Evolutionary conservation across 257 asterid genomes (phyloP).

Genomic region (Datura wrightii): DNA sequence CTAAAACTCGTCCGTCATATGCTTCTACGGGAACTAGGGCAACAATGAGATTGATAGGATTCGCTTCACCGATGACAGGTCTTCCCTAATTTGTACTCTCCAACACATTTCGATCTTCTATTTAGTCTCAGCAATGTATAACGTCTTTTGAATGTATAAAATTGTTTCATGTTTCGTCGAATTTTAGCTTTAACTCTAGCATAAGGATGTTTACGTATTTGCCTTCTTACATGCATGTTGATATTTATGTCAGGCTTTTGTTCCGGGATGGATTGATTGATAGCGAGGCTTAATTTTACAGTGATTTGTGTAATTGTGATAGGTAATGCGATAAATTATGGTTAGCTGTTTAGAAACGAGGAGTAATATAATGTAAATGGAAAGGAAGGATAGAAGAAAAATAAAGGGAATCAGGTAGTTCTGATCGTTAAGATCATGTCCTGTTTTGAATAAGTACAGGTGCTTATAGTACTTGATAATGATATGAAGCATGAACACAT

Average conservation of each 20-base stretch:
- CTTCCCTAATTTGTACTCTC: background rate
- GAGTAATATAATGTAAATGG: background rate
- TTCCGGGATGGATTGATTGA: background rate
- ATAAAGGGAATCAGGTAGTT: background rate
- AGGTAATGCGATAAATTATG: background rate
- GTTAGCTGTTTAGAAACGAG: background rate
- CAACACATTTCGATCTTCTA: background rate
- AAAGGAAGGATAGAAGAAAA: background rate
- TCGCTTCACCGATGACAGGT: background rate
- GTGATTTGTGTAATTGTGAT: background rate
- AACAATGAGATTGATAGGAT: background rate
- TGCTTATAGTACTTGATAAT: background rate
- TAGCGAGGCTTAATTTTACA: background rate
- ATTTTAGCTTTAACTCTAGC: background rate
- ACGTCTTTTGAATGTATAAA: background rate
- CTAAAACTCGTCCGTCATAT: background rate
- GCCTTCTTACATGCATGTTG: slow-evolving; percentile 4
- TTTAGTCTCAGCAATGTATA: background rate
- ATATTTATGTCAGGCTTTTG: background rate
- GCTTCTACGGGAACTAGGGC: background rate
- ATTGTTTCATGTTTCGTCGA: background rate
- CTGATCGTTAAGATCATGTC: background rate
- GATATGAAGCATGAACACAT: background rate
- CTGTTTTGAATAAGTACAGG: background rate
- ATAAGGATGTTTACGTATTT: slow-evolving; percentile 6